phyloP scores from a whole-genome alignment of 176 grass and related monocot species.

The Juncus inflexus region DNA sequence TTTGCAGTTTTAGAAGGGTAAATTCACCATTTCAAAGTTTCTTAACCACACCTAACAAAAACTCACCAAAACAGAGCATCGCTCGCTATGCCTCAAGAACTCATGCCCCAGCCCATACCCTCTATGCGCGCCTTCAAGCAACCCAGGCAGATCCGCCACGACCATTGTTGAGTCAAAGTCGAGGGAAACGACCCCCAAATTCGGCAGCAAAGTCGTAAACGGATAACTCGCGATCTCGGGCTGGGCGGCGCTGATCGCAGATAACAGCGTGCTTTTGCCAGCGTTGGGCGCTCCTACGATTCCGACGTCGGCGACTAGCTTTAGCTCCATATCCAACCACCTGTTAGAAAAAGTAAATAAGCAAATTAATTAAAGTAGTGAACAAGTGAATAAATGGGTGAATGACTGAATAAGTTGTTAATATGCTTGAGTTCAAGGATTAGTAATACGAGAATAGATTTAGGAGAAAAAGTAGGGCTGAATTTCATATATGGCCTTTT shows the following conservation, averaged over 20 bases:
- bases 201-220: slow-evolving; percentile 90
- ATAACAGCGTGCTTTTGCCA: slow-evolving; percentile 92
- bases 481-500: too few species aligned
- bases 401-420: too few species aligned
- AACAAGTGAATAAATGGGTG: too few species aligned
- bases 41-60: not conserved
- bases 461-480: too few species aligned
- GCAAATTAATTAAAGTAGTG: too few species aligned
- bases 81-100: slow-evolving; percentile 89
- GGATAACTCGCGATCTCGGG: slow-evolving; percentile 97
- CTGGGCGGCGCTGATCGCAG: slow-evolving; percentile 75
- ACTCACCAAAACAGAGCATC: slow-evolving; percentile 30
- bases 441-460: too few species aligned
- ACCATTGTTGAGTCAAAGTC: slow-evolving; percentile 96
- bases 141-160: slow-evolving; percentile 89
- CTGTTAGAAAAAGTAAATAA: slow-evolving; percentile 33
- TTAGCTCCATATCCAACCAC: slow-evolving; percentile 97
- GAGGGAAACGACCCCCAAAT: slow-evolving; percentile 89
- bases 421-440: too few species aligned
- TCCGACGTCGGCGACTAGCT: slow-evolving; percentile 92
- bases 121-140: slow-evolving; percentile 89
- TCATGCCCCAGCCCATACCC: slow-evolving; percentile 95
- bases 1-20: too few species aligned
- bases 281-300: slow-evolving; percentile 98
- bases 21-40: not conserved